Evolutionary conservation across 768 basidiomycete genomes (phyloP), one percentile per base, ranked within the genome.

Genomic region (Filobasidium floriforme): DNA sequence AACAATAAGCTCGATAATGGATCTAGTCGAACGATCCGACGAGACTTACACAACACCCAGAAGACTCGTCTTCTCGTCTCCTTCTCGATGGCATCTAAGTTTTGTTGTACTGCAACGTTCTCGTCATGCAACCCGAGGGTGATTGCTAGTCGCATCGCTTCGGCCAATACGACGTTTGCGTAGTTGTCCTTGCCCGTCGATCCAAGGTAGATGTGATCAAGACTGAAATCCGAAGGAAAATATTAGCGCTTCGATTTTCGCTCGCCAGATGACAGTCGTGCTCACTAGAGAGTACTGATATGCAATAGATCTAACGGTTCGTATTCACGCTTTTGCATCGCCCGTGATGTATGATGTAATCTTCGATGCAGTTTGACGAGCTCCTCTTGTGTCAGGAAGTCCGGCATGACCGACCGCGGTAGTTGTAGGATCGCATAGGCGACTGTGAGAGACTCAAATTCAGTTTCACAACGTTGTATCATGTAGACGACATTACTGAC

Each of bases 171-270:
- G 19, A 69, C 64, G 60, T 71, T 69, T 41, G 72, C 69, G 3
- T 49, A 54, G 49, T 70, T 66, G 1, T 61, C 59, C 14, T 67
- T 44, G 18, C 72, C 72, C 14, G 70, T 66, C 0, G 70, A 69
- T n/a, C 70, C 70, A 37, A 73, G 68, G 60, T 73, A 73, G 46
- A 73, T 69, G 59, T 73, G 72, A 24, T 70, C 67, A 52, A 67
- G 66, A 63, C 72, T 73, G 29, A 41, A 22, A 28, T 28, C 0
- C 22, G 29, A n/a, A 37, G 40, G 41, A 18, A n/a, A n/a, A n/a
- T n/a, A n/a, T n/a, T n/a, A n/a, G n/a, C n/a, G n/a, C n/a, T n/a
- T n/a, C n/a, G n/a, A n/a, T n/a, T n/a, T n/a, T n/a, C n/a, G n/a
- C n/a, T n/a, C n/a, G n/a, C n/a, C n/a, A n/a, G 14, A 44, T 54